Evolutionary conservation across 2,329 filamentous ascomycete genomes (phyloP).

Genomic region (Sporothrix phasma): DNA sequence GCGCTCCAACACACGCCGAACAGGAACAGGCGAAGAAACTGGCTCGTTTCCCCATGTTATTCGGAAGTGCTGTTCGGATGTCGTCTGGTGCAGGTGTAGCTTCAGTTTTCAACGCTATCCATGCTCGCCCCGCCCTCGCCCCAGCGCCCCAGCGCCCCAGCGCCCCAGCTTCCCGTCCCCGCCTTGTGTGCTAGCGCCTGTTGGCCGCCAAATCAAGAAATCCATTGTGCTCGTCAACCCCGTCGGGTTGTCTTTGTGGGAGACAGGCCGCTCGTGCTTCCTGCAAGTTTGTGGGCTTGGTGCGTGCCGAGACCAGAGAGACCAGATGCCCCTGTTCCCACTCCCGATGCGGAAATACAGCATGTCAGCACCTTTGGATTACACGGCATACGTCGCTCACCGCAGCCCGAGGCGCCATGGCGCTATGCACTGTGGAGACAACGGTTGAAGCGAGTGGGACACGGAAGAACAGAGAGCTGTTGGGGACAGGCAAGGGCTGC

Average conservation of each 20-base stretch:
- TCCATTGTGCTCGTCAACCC: too few species aligned
- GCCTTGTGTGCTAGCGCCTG: background rate
- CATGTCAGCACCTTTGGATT: background rate
- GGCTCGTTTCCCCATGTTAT: background rate
- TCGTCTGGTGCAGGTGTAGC: background rate
- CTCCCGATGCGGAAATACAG: constrained; percentile 4
- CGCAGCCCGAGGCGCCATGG: background rate
- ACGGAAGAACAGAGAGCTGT: background rate
- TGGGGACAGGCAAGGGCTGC: background rate
- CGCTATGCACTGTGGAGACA: background rate
- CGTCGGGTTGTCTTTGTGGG: background rate
- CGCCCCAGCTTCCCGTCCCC: background rate
- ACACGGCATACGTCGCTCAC: background rate
- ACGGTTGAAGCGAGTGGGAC: background rate
- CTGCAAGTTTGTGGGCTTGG: background rate
- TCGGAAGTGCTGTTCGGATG: background rate
- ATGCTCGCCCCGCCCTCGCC: background rate
- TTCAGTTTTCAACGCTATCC: background rate
- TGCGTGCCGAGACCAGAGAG: background rate
- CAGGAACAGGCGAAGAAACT: background rate
- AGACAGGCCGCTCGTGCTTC: background rate
- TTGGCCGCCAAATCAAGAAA: too few species aligned
- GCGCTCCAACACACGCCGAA: background rate
- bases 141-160: background rate
- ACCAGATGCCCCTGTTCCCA: background rate